Evolutionary conservation across 2,329 filamentous ascomycete genomes (phyloP).

Genomic region (Scopulariopsis brevicaulis): DNA sequence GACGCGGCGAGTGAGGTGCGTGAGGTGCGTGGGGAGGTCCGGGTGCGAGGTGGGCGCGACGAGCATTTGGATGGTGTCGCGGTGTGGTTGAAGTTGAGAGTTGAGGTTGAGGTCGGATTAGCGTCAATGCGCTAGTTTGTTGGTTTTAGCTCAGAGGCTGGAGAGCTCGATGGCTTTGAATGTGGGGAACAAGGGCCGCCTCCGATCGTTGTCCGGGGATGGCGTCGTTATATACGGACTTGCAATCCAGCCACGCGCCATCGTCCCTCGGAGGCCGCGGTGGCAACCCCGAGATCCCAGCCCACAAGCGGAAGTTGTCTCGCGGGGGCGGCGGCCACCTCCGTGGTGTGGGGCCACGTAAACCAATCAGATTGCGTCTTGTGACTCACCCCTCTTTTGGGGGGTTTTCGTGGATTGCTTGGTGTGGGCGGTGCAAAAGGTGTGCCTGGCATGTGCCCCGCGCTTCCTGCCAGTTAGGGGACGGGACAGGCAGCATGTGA

Average conservation of each 20-base stretch:
- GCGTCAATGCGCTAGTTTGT: neutral
- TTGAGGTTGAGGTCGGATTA: neutral
- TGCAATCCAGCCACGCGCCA: neutral
- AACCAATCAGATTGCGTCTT: neutral
- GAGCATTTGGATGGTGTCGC: neutral
- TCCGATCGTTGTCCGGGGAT: neutral
- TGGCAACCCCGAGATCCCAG: neutral
- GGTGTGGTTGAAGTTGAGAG: neutral
- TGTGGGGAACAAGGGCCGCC: neutral
- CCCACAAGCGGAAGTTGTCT: neutral
- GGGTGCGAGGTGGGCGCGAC: neutral
- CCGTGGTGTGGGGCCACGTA: neutral
- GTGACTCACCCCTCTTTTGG: neutral
- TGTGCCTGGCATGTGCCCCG: neutral
- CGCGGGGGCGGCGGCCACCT: neutral
- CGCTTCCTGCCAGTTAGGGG: neutral
- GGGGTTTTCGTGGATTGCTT: neutral
- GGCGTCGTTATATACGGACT: neutral
- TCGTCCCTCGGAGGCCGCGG: neutral
- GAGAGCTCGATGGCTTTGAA: neutral
- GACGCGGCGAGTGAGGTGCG: neutral
- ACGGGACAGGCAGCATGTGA: neutral
- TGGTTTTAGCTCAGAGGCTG: neutral
- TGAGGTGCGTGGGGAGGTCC: neutral
- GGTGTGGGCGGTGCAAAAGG: neutral